Conservation (phyloP, 306 rosid species). For the Fagus sylvatica region DNA sequence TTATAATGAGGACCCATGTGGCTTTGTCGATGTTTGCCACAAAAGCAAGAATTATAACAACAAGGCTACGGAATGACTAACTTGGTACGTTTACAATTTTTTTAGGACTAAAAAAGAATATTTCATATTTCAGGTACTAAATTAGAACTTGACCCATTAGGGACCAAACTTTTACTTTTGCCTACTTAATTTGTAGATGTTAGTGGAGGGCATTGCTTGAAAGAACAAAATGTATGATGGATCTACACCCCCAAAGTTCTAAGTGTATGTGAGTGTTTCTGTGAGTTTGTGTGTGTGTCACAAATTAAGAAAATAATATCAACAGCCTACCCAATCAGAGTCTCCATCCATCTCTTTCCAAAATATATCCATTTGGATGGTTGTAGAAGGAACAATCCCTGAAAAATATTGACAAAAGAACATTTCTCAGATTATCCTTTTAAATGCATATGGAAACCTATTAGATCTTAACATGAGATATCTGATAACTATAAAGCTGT, state of each 20-base stretch:
- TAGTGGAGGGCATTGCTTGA: conserved; percentile 16
- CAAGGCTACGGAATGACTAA: no score
- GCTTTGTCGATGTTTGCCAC: no score
- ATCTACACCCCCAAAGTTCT: conserved; percentile 8
- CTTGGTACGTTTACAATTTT: no score
- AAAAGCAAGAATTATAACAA: no score
- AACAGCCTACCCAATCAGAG: conserved; percentile 92
- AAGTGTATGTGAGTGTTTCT: background rate
- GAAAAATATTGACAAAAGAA: conserved; percentile 39
- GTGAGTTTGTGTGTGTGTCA: conserved; percentile 40
- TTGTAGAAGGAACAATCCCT: conserved; percentile 72
- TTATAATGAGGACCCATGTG: no score
- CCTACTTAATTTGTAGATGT: background rate
- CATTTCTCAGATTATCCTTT: conserved; percentile 19
- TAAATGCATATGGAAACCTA: conserved; percentile 8
- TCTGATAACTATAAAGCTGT: background rate
- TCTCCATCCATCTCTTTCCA: conserved; percentile 95
- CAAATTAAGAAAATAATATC: conserved; percentile 41
- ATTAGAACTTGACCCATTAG: no score
- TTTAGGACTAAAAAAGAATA: no score
- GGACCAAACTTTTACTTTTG: no score
- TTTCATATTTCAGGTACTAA: no score
- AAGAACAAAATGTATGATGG: conserved; percentile 9
- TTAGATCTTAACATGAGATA: background rate
- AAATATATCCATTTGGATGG: conserved; percentile 81